Evolutionary conservation across 2,329 filamentous ascomycete species (phyloP), one percentile per base, ranked within the genome.

Genomic region (Passalora sequoiae): DNA sequence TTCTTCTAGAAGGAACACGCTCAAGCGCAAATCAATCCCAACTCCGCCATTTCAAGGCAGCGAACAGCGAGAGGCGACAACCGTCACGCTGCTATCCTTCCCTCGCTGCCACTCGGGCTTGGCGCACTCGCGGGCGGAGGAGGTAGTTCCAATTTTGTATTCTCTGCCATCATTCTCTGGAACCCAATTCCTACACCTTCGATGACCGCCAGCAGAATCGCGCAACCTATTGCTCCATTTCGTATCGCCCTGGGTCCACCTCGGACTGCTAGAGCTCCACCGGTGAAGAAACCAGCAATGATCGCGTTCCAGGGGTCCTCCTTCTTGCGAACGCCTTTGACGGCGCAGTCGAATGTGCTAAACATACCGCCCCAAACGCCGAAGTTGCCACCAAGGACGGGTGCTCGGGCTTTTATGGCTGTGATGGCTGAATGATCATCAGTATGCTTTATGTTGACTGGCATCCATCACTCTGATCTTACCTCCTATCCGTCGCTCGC

Each of bases 301-400:
- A 98, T 97, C 61, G 89, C 89, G 71, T 97, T 97, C 74, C 89
- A 97, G 10, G 92, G 89, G 66, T 97, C 92, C 69, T 98, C 92
- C 82, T 96, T 97, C 76, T 92, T 87, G 27, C 67, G 61, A 55
- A 74, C 73, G 45, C 91, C 91, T 76, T 97, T 98, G 50, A 96
- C 86, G 16, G 89, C 86, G 73, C 92, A 98, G 72, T 98, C 92
- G 63, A 91, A 97, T 50, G 88, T 94, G 59, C 83, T 88, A 76
- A 97, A 97, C 45, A 97, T 74, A 55, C 92, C 92, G 64, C 92
- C 91, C 91, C 92, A 97, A 44, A 94, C 88, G 60, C 91, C 91
- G 60, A 97, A 98, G 75, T 98, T 98, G 61, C 92, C 92, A 62
- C 92, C 92, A 36, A 97, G 78, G 24, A 97, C 91, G 2, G 92